Base-by-base conservation (phyloP, 768 basidiomycete genomes). In the Royoungia palumana region DNA sequence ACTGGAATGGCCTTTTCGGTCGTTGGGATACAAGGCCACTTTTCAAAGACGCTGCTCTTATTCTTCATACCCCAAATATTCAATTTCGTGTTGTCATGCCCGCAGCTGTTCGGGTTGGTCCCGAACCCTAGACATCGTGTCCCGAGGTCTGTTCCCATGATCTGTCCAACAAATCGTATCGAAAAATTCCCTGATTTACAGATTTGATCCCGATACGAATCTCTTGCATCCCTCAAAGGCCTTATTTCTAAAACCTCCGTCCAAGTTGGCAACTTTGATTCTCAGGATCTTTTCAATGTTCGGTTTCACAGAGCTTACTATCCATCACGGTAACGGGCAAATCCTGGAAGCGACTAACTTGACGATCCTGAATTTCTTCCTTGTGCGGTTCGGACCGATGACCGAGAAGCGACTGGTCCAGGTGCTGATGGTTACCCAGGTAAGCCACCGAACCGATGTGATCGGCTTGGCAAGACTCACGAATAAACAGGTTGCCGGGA, bases 1-100 rank as follows among this genome's bases (percentile, higher is more conserved):
- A 83, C 93, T 0, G 96, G 96, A 51, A 99, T 99, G 96, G 92
- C 96, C 5, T 98, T 99, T 65, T 87, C 96, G 1, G 94, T 96
- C 9, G 94, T 95, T 27, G 94, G 93, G 20, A 97, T 99, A 54
- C 91, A 96, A 61, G 93, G 89, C 0, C 96, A 99, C 68, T 97
- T 94, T 68, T 92, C 91, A 45, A 99, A 99, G 71, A 99, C 96
- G 0, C 73, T 99, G 9, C 77, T 97, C 49, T 73, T 98, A 21
- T 98, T 99, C 76, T 98, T 98, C 73, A 78, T 99, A 41, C 96
- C 96, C 5, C 96, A 99, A 66, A 87, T 96, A 54, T 94, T 97
- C 81, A 99, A 99, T 67, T 99, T 99, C 64, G 46, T 98, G 42
- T 74, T 97, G 34, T 95, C 93, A 12, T 89, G 87, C 57, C 96